Evolutionary conservation across 2,329 filamentous ascomycete genomes (phyloP).

Genomic region (Coniochaeta ligniaria): DNA sequence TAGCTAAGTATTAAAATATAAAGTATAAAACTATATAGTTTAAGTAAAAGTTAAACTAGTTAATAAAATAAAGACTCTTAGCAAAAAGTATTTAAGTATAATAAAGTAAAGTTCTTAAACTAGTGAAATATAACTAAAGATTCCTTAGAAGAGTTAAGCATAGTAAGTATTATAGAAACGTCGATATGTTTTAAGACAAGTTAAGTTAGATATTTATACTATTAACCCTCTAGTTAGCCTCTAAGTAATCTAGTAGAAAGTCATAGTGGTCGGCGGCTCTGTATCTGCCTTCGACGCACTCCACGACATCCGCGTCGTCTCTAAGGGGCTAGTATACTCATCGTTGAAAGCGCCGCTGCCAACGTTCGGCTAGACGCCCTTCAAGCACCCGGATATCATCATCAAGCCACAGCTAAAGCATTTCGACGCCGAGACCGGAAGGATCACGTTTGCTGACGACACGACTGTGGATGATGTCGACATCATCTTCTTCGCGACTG

Average conservation of each 20-base stretch:
- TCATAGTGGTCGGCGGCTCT: slow-evolving; percentile 56
- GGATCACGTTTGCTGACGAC: slow-evolving; percentile 50
- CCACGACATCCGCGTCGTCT: slow-evolving; percentile 15
- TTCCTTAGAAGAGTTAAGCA: slow-evolving; percentile 44
- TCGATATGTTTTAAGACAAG: slow-evolving; percentile 36
- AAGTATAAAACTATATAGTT: too few species aligned
- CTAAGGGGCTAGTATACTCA: too few species aligned
- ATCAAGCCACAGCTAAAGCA: slow-evolving; percentile 27
- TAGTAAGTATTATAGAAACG: slow-evolving; percentile 45
- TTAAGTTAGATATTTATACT: slow-evolving; percentile 17
- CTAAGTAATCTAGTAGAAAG: slow-evolving; percentile 28
- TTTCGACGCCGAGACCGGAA: slow-evolving; percentile 16
- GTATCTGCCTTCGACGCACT: slow-evolving; percentile 59
- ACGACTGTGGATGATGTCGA: slow-evolving; percentile 47
- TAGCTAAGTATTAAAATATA: too few species aligned
- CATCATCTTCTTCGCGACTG: slow-evolving; percentile 59
- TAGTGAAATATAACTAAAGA: slow-evolving; percentile 36
- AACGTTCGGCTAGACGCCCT: slow-evolving; percentile 48
- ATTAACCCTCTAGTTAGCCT: too few species aligned
- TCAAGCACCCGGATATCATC: slow-evolving; percentile 47
- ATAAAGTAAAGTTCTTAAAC: too few species aligned
- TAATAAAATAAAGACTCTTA: too few species aligned
- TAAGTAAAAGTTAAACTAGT: too few species aligned
- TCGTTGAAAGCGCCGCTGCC: too few species aligned
- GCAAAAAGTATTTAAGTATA: too few species aligned